Conservation (phyloP, 345 rosid genomes). For the Rhodamnia rubescens region DNA sequence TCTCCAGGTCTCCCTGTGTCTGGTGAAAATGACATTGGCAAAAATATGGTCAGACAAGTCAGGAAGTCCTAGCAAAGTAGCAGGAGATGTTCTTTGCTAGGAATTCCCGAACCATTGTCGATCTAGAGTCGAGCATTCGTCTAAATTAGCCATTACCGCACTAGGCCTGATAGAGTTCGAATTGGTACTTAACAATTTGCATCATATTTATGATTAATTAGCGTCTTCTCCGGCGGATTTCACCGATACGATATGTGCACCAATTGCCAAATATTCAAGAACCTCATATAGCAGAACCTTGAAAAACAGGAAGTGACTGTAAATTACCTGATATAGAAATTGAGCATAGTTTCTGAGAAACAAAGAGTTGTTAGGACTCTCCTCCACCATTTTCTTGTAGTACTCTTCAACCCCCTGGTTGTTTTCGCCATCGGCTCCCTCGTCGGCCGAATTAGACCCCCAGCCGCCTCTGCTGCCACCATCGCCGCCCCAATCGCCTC, state of each 20-base stretch:
- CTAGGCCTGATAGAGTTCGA: background rate
- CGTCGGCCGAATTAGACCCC: constrained; percentile 7
- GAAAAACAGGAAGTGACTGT: background rate
- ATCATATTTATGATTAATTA: background rate
- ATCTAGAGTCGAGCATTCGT: background rate
- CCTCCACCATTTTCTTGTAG: constrained; percentile 42
- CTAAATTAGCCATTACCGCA: background rate
- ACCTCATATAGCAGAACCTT: background rate
- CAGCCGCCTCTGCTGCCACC: constrained; percentile 7
- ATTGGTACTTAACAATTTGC: background rate
- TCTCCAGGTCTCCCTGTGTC: constrained; percentile 25
- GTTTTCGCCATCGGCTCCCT: constrained; percentile 19
- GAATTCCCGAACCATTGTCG: background rate
- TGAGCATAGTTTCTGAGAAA: constrained; percentile 51
- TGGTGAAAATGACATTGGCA: constrained; percentile 4
- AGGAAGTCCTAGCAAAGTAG: background rate
- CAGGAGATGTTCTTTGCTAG: background rate
- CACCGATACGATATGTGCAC: background rate
- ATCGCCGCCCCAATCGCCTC: constrained; percentile 1
- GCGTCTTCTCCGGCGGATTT: accelerated
- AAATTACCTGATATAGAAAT: constrained; percentile 34
- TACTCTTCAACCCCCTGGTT: constrained; percentile 28
- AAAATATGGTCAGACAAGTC: too few species aligned
- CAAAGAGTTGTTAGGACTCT: constrained; percentile 46
- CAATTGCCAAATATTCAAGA: background rate